Evolutionary conservation across 192 early-diverging fungal genomes (phyloP).

Genomic region (Backusella circina): DNA sequence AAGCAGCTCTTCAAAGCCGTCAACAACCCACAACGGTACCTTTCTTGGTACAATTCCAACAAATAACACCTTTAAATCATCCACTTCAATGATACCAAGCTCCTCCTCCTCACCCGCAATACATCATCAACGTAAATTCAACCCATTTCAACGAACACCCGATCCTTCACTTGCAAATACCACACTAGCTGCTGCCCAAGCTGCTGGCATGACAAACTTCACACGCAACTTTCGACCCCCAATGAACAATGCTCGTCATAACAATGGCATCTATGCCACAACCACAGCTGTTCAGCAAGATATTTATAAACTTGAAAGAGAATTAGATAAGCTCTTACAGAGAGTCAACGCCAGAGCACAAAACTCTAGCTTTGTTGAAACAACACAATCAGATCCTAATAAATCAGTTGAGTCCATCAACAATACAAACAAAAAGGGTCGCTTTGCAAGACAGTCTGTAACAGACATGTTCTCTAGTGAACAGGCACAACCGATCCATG

Average conservation of each 20-base stretch:
- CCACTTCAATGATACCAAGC: not conserved
- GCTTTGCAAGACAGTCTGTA: not conserved
- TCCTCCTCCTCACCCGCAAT: not conserved
- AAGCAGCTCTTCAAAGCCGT: not conserved
- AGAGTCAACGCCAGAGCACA: not conserved
- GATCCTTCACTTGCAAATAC: not conserved
- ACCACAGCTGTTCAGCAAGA: conserved; percentile 31
- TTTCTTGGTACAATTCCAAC: not conserved
- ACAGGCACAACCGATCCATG: not conserved
- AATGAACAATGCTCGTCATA: not conserved
- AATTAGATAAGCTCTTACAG: conserved; percentile 24
- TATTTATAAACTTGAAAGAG: conserved; percentile 25
- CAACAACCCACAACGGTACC: not conserved
- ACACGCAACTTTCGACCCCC: conserved; percentile 5
- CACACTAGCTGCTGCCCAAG: conserved; percentile 10
- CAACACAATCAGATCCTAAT: not conserved
- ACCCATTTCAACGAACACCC: not conserved
- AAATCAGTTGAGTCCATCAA: not conserved
- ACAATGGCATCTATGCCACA: conserved; percentile 25
- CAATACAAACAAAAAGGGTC: not conserved
- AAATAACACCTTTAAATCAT: not conserved
- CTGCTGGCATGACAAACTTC: conserved; percentile 14
- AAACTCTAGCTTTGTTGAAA: conserved; percentile 12
- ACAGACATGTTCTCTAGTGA: not conserved
- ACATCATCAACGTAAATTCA: not conserved